Evolutionary conservation across 345 rosid genomes (phyloP).

Genomic region (Aquilaria malaccensis): DNA sequence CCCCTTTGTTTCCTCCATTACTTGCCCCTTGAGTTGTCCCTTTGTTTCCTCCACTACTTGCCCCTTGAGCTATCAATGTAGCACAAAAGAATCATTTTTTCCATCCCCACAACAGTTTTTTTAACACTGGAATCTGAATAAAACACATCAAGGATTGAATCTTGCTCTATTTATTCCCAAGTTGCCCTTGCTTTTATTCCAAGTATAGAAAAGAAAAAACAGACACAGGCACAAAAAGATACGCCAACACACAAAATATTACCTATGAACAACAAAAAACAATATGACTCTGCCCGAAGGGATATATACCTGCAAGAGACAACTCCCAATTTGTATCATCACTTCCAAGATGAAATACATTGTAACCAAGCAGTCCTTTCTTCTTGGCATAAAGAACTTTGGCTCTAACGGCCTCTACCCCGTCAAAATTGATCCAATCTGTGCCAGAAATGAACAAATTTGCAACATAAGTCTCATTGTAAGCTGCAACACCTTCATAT

Average conservation of each 20-base stretch:
- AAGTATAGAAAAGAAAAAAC: background rate
- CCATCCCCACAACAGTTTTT: too few species aligned
- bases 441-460: constrained; percentile 16
- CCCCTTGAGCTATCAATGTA: background rate
- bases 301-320: constrained; percentile 9
- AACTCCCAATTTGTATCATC: constrained; percentile 36
- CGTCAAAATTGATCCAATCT: constrained; percentile 40
- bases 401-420: constrained; percentile 22
- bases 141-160: background rate
- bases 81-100: background rate
- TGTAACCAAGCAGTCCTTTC: constrained; percentile 33
- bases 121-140: background rate
- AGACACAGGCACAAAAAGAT: background rate
- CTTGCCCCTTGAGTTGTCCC: too few species aligned
- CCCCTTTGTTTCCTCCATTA: too few species aligned
- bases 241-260: constrained; percentile 18
- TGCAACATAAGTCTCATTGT: constrained; percentile 29
- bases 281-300: too few species aligned
- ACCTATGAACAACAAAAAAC: too few species aligned
- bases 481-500: constrained; percentile 17
- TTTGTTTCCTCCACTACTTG: too few species aligned
- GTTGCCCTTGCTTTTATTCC: background rate
- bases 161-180: background rate
- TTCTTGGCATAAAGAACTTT: constrained; percentile 34
- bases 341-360: constrained; percentile 18